A percentile compares a stretch with the other conserved stretches of the same genome.
phyloP scores from a whole-genome alignment of 2,329 filamentous ascomycete species.

The Zarea fungicola region DNA sequence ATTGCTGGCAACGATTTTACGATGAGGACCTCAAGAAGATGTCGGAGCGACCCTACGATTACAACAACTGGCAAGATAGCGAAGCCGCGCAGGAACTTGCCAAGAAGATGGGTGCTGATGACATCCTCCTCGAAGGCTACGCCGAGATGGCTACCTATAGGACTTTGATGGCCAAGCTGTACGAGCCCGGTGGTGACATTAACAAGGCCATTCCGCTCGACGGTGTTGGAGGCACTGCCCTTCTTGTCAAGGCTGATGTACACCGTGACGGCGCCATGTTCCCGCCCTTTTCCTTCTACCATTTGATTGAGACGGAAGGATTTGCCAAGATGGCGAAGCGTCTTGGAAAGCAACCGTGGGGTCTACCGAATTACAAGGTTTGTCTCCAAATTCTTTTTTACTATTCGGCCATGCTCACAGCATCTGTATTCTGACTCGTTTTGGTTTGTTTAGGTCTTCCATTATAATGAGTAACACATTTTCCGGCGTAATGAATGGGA shows the following conservation, averaged over 20 bases:
- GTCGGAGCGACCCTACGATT: constrained; percentile 85
- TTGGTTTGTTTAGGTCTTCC: constrained; percentile 6
- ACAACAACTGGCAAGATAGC: constrained; percentile 96
- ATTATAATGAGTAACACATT: constrained; percentile 14
- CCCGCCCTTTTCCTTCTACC: constrained; percentile 91
- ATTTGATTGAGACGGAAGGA: constrained; percentile 95
- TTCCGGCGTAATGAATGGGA: constrained; percentile 10
- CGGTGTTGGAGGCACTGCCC: constrained; percentile 86
- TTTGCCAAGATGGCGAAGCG: constrained; percentile 96
- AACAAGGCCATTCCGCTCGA: constrained; percentile 70
- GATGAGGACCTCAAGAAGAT: constrained; percentile 63
- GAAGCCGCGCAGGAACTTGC: constrained; percentile 70
- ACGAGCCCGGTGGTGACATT: constrained; percentile 49
- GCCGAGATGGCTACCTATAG: constrained; percentile 89
- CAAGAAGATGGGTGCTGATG: constrained; percentile 77
- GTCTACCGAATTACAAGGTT: constrained; percentile 97
- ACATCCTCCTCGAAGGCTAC: constrained; percentile 91
- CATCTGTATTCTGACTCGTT: too few species aligned
- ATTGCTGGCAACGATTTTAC: constrained; percentile 86
- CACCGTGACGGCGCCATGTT: constrained; percentile 99
- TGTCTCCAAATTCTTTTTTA: constrained; percentile 24
- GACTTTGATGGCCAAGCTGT: constrained; percentile 83
- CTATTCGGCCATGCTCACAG: constrained; percentile 4
- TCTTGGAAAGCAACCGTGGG: constrained; percentile 77
- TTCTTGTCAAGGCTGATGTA: constrained; percentile 94